These are phyloP conservation scores for Ciborinia camelliae DNA, from an alignment of 2,329 filamentous ascomycete species.

Conservation along the genomic window DNA sequence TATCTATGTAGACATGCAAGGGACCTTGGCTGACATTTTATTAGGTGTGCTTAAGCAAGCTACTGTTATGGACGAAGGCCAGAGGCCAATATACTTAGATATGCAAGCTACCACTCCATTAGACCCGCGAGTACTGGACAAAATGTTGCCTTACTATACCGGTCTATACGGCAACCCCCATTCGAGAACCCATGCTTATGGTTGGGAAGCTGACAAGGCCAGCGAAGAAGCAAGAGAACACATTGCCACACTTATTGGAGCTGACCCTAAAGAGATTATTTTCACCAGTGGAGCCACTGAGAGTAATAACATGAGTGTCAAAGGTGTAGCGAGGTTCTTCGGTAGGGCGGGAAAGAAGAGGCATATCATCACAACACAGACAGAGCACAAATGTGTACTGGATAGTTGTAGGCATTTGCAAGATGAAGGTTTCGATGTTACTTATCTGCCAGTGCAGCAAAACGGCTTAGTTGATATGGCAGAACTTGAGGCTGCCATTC, in stretches of 20 bases:
- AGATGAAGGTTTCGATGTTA: constrained; percentile 93
- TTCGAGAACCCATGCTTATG: constrained; percentile 94
- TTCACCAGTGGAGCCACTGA: constrained; percentile 98
- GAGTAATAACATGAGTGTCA: constrained; percentile 99
- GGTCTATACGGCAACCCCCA: constrained; percentile 96
- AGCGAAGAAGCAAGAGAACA: constrained; percentile 83
- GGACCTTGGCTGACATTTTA: constrained; percentile 27
- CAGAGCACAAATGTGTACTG: constrained; percentile 97
- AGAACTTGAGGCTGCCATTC: constrained; percentile 82
- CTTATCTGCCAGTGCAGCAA: constrained; percentile 87
- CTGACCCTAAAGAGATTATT: constrained; percentile 96
- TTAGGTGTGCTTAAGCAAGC: constrained; percentile 81
- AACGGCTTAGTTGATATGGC: constrained; percentile 84
- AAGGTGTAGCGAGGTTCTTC: constrained; percentile 95
- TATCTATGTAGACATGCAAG: constrained; percentile 20
- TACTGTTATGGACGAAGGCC: constrained; percentile 87
- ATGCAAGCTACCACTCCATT: constrained; percentile 97
- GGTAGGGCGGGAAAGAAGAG: constrained; percentile 92
- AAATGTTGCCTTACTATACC: constrained; percentile 93
- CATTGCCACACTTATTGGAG: constrained; percentile 83
- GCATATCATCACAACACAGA: constrained; percentile 96
- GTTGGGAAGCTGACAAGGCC: constrained; percentile 96
- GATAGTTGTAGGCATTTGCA: constrained; percentile 96
- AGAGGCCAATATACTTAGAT: constrained; percentile 93
- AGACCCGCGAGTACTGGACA: constrained; percentile 90